Percentiles rank a stretch among this genome's conserved stretches.
These are phyloP conservation scores for Tarenaya hassleriana DNA, from an alignment of 345 rosid genomes.

Conservation along the genomic window DNA sequence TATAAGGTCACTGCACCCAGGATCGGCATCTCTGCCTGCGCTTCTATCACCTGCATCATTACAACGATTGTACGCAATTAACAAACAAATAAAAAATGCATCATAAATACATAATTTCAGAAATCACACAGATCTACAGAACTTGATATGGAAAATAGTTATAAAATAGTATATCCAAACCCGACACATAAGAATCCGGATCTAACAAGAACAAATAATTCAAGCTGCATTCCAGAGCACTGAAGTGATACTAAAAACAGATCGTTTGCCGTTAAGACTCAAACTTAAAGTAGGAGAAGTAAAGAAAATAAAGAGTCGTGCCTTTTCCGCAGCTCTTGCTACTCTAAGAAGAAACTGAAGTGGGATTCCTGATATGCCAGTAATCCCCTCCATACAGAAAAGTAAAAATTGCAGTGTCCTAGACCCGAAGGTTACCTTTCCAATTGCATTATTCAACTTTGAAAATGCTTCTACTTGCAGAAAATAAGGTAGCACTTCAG, in stretches of 20 bases:
- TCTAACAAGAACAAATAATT: too few species aligned
- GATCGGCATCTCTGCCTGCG: slow-evolving; percentile 86
- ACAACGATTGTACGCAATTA: slow-evolving; percentile 4
- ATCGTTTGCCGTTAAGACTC: slow-evolving; percentile 3
- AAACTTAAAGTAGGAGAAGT: not conserved
- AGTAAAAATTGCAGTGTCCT: too few species aligned
- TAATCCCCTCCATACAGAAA: slow-evolving; percentile 11
- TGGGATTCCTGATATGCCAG: slow-evolving; percentile 11
- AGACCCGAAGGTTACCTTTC: slow-evolving; percentile 54
- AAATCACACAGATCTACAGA: slow-evolving; percentile 11
- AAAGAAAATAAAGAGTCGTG: slow-evolving; percentile 8
- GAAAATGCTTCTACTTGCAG: slow-evolving; percentile 98
- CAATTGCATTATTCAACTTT: slow-evolving; percentile 86
- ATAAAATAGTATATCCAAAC: slow-evolving; percentile 14
- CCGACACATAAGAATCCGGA: slow-evolving; percentile 5
- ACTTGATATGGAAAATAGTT: slow-evolving; percentile 2
- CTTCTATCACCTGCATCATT: slow-evolving; percentile 82
- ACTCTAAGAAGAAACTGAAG: slow-evolving; percentile 14
- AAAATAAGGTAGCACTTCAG: slow-evolving; percentile 90
- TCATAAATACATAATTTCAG: slow-evolving; percentile 4
- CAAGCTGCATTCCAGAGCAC: slow-evolving; percentile 5
- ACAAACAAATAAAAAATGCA: slow-evolving; percentile 10
- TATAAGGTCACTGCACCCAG: slow-evolving; percentile 90
- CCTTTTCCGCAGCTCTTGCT: slow-evolving; percentile 8
- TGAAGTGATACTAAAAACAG: too few species aligned